Evolutionary conservation across 352 stramenopile genomes (phyloP), one percentile per base, ranked within the genome.

Genomic region (Pythium guiyangense): DNA sequence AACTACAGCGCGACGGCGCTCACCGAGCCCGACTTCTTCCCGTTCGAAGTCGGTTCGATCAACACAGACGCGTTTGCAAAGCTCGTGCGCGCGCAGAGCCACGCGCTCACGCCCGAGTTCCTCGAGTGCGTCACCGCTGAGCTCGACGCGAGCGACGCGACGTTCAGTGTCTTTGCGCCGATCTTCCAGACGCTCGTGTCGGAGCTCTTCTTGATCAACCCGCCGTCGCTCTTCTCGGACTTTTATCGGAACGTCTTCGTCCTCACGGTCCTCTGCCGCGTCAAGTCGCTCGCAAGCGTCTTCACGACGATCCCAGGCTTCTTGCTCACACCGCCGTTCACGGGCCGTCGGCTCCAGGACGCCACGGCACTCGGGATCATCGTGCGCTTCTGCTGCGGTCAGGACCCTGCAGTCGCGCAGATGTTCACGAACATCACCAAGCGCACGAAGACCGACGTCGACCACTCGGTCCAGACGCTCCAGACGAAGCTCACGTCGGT

Each of bases 351-450:
- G 0, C 66, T 94, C 10, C 81, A 94, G 60, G 81, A 94, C 60
- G 79, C 81, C 0, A 94, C 84, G 17, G 84, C 81, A 17, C 59
- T 94, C 11, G 84, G 84, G 0, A 68, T 94, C 31, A 49, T 94
- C 20, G 63, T 92, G 37, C 84, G 84, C 35, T 91, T 92, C 62
- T 88, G 79, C 47, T 83, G 69, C n/a, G 68, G 69, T 1, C 71
- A 88, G 35, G 84, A 92, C 55, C 81, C 84, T 4, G 77, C 74
- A 0, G 74, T 94, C 9, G 72, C 81, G 58, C 81, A 94, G 59
- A 84, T 94, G 76, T 94, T 94, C 43, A 62, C 74, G 8, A 92
- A 94, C 61, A 86, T 94, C 49, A 89, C 84, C 2, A 94, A 92
- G 65, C 77, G 84, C 11, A 90, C 80, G 26, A 88, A 88, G 64